These are phyloP conservation scores for Lipomyces chichibuensis DNA, from an alignment of 805 yeast species.

Conservation along the genomic window DNA sequence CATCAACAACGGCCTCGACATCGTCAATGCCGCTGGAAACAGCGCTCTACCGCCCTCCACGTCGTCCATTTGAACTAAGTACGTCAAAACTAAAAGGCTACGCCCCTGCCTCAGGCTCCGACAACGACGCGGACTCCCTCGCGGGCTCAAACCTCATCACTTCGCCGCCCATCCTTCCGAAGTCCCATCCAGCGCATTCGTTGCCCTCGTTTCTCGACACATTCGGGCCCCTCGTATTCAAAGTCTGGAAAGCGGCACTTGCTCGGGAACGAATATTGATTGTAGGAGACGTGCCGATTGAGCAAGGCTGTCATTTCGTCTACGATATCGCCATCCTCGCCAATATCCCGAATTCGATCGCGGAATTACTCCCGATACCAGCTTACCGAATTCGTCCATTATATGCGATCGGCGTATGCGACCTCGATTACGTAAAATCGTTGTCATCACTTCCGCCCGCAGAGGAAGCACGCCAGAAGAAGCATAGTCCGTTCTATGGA, in stretches of 20 bases:
- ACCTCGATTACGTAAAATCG: constrained; percentile 26
- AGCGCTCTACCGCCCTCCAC: constrained; percentile 30
- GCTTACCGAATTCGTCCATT: constrained; percentile 31
- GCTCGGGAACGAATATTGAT: constrained; percentile 60
- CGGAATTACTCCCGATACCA: constrained; percentile 43
- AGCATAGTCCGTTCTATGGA: constrained; percentile 28
- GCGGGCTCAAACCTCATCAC: constrained; percentile 46
- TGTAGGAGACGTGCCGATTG: constrained; percentile 43
- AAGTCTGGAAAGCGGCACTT: constrained; percentile 64
- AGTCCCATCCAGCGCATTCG: constrained; percentile 46
- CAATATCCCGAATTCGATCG: constrained; percentile 61
- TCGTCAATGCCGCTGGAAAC: constrained; percentile 53
- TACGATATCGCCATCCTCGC: constrained; percentile 65
- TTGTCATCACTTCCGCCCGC: constrained; percentile 27
- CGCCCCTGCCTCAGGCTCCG: constrained; percentile 9
- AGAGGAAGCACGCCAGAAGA: constrained; percentile 26
- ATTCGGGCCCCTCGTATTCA: constrained; percentile 68
- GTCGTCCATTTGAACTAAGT: constrained; percentile 30
- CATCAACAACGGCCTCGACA: constrained; percentile 50
- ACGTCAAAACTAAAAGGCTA: constrained; percentile 18
- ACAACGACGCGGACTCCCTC: constrained; percentile 22
- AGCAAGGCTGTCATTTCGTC: constrained; percentile 53
- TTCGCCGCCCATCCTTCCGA: constrained; percentile 18
- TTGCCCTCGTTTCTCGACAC: constrained; percentile 50
- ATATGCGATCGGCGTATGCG: constrained; percentile 29